Base-by-base conservation (phyloP, 148 eudicot genomes). In the Fallopia convolvulus region DNA sequence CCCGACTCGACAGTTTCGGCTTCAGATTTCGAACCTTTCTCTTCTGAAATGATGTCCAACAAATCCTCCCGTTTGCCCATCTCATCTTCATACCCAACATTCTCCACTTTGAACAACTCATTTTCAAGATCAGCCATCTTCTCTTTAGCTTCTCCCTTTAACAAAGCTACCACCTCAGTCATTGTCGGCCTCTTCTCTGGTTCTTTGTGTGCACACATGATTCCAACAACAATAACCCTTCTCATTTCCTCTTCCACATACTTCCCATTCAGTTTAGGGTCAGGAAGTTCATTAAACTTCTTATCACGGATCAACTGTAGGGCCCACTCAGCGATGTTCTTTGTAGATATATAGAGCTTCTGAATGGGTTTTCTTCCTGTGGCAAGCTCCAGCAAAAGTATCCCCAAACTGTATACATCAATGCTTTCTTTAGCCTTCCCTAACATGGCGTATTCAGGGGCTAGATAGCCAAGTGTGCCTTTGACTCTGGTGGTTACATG, bases 401-500 rank as follows among this genome's bases (percentile, higher is more conserved):
- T 92, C 17, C 99, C 96, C 32, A 88, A 94, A 81, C 99, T 94
- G 86, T 89, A 92, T 40, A 91, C 92, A 83, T 92, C 97, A 46
- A 93, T 89, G 81, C 94, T 84, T 81, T 92, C 96, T 7, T 91
- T 87, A 73, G 97, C 93, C 83, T 94, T 83, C 40, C 94, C 97
- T 13, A 89, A 81, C 93, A 88, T 90, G 56, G 93, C 93, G 55
- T 93, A 89, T 79, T 93, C 97, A 14, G 97, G 95, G 78, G 97
- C 95, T 33, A 90, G 85, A 70, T 93, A 93, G 61, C 93, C 97
- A 1, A 93, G 90, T 46, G 97, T 90, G 15, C 93, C 95, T 81
- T 93, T 91, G 26, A 93, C 90, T 65, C 83, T 84, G 48, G 95
- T 90, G 60, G 92, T 93, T 52, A 93, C 92, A 70, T 90, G 97